Base-by-base conservation (phyloP, 2,329 filamentous ascomycete species). In the Dactylellina haptotyla region DNA sequence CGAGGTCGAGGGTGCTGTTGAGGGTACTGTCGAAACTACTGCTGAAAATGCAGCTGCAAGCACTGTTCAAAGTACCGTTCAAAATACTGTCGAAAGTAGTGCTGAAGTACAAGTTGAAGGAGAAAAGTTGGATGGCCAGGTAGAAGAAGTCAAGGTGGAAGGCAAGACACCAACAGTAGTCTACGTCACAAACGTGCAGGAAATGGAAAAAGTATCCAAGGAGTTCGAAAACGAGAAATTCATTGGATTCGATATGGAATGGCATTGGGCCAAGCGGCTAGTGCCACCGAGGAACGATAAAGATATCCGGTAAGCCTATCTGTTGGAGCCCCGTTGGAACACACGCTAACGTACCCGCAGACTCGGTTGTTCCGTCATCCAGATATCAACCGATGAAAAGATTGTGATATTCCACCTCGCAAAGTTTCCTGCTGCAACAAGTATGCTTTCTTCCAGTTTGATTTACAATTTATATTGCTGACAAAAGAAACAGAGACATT, bases 241-340 rank as follows among this genome's bases (percentile, higher is more conserved):
- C 1, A 80, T 97, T n/a, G 93, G 93, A 0, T 92, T 97, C 74
- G 93, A 97, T 78, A 85, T 97, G 75, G 94, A 97, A 82, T 97
- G 94, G 93, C 84, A 87, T 58, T 76, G 83, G 0, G 82, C 14
- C 46, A 57, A 46, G 45, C 12, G 23, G 25, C 51, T 57, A 23
- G 46, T 64, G 20, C 76, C 72, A 45, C 62, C 72, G 30, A 67
- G 58, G 66, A 78, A 75, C 9, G 66, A 63, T 25, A 41, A 20
- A 18, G 57, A 67, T 28, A 75, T 70, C 43, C 63, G 62, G 53
- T 63, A 45, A 8, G 34, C 26, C 12, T 39, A n/a, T 50, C 25
- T 12, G 16, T 12, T 34, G 6, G 14, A 6, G 6, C 32, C 6
- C n/a, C n/a, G 85, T 4, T 84, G 87, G 0, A 82, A 79, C 4